Evolutionary conservation across 371 early-diverging fungal species (phyloP).

Genomic region (Umbelopsis sp.): DNA sequence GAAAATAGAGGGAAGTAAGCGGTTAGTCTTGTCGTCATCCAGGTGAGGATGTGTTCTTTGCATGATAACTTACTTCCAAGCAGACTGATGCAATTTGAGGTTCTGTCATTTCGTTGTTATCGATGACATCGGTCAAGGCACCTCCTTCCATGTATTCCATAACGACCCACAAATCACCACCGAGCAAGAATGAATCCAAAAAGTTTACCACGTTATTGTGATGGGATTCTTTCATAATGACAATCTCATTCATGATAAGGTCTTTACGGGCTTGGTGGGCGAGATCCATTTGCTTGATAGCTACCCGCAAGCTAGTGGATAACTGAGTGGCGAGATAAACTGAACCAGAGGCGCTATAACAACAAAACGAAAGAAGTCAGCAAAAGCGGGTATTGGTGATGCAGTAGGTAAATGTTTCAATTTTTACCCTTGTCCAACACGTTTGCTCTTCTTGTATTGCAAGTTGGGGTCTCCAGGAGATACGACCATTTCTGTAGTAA

Average conservation of each 20-base stretch:
- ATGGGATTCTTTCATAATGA: constrained; percentile 95
- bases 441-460: constrained; percentile 83
- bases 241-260: constrained; percentile 95
- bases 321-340: constrained; percentile 85
- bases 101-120: constrained; percentile 87
- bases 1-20: background rate
- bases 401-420: background rate
- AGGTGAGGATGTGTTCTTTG: background rate
- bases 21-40: background rate
- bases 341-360: constrained; percentile 87
- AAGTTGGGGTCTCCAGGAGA: constrained; percentile 82
- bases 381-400: background rate
- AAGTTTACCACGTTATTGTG: constrained; percentile 97
- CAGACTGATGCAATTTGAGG: constrained; percentile 90
- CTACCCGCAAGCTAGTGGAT: constrained; percentile 72
- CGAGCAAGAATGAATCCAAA: constrained; percentile 87
- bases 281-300: constrained; percentile 97
- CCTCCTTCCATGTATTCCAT: constrained; percentile 99
- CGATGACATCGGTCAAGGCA: constrained; percentile 94
- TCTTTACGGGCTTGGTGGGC: constrained; percentile 91
- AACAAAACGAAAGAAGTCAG: background rate
- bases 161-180: constrained; percentile 92
- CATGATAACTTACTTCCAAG: constrained; percentile 63
- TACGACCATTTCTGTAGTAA: constrained; percentile 55
- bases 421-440: constrained; percentile 90